These are phyloP conservation scores for Tulasnella sp. DNA, from an alignment of 768 basidiomycete species.

Conservation along the genomic window DNA sequence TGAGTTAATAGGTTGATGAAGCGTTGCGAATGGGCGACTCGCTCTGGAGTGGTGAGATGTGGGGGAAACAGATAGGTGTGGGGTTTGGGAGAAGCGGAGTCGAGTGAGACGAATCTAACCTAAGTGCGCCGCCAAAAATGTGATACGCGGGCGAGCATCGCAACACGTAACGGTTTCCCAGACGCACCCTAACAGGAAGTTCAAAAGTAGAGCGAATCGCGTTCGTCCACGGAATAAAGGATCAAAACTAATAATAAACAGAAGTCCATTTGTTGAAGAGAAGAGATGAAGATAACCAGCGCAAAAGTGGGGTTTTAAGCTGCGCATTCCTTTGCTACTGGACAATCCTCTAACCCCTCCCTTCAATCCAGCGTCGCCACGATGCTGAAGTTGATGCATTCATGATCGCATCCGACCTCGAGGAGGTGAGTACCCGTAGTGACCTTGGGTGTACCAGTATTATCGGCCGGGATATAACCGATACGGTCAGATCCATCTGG, in stretches of 20 bases:
- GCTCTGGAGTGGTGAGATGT: too few species aligned
- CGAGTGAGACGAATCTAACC: not conserved
- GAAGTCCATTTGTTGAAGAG: not conserved
- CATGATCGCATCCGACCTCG: not conserved
- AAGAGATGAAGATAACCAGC: not conserved
- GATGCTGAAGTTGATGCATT: not conserved
- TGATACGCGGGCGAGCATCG: not conserved
- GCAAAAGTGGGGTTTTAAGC: not conserved
- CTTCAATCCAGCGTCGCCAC: not conserved
- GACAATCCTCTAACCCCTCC: too few species aligned
- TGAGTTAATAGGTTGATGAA: not conserved
- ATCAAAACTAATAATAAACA: not conserved
- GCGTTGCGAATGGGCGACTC: constrained; percentile 1
- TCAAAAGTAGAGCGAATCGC: too few species aligned
- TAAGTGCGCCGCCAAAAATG: not conserved
- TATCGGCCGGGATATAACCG: not conserved
- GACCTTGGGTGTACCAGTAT: not conserved
- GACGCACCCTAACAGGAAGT: too few species aligned
- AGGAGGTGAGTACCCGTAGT: not conserved
- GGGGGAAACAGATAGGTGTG: too few species aligned
- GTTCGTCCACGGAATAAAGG: not conserved
- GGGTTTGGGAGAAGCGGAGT: not conserved
- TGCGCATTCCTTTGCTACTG: not conserved
- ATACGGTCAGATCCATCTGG: not conserved
- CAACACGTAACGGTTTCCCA: constrained; percentile 2